Evolutionary conservation across 176 grass and related monocot species (phyloP).

Genomic region (Aechmea fasciata): DNA sequence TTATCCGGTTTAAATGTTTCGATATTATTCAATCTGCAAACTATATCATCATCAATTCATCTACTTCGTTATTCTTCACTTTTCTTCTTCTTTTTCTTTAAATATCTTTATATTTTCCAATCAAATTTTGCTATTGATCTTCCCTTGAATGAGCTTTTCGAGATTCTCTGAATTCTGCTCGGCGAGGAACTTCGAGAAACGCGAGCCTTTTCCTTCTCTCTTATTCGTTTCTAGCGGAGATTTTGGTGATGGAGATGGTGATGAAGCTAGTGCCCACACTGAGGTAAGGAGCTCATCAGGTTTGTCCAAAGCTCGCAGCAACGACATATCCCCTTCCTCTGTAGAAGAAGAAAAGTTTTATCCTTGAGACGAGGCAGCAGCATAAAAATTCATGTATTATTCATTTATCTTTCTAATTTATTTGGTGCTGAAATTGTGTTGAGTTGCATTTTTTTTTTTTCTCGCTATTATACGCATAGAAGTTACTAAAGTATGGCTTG

Average conservation of each 20-base stretch:
- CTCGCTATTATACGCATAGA: too few relatives aligned
- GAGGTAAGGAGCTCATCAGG: slow-evolving; percentile 60
- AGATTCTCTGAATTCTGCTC: slow-evolving; percentile 45
- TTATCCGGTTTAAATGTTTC: too few relatives aligned
- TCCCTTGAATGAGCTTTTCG: slow-evolving; percentile 32
- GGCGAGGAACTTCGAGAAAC: slow-evolving; percentile 62
- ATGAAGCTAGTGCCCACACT: slow-evolving; percentile 58
- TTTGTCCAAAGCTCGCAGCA: slow-evolving; percentile 59
- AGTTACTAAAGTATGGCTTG: background rate
- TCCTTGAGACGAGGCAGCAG: too few relatives aligned
- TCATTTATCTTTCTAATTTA: too few relatives aligned
- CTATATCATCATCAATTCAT: too few relatives aligned
- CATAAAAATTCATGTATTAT: too few relatives aligned
- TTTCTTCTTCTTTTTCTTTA: background rate
- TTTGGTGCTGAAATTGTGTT: too few relatives aligned
- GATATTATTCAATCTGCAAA: too few relatives aligned
- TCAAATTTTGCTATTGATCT: slow-evolving; percentile 65
- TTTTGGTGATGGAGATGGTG: slow-evolving; percentile 23
- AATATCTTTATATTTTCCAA: background rate
- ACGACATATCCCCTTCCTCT: slow-evolving; percentile 35
- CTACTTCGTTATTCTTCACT: too few relatives aligned
- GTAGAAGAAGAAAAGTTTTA: slow-evolving; percentile 7
- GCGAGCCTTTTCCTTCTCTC: slow-evolving; percentile 29
- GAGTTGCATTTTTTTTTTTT: too few relatives aligned
- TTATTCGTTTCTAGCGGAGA: slow-evolving; percentile 15